Conservation (phyloP, 768 basidiomycete species). For the Cubamyces lactineus region DNA sequence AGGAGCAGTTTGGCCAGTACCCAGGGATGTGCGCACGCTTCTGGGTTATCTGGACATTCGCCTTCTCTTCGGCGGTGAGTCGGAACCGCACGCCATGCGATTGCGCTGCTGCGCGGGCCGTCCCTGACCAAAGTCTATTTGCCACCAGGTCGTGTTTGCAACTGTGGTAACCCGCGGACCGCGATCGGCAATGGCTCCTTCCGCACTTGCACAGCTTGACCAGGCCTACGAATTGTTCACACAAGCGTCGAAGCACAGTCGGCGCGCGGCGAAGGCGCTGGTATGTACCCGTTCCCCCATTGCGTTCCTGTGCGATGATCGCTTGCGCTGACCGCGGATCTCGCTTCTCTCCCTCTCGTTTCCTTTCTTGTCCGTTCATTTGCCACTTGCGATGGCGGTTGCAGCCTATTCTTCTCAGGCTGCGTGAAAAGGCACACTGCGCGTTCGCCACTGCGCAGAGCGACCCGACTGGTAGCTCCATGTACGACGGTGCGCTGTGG, state of each 20-base stretch:
- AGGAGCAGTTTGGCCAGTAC: slow-evolving; percentile 52
- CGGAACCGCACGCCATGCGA: neutral
- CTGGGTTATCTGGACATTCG: slow-evolving; percentile 67
- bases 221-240: slow-evolving; percentile 68
- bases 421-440: slow-evolving; percentile 68
- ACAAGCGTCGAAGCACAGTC: slow-evolving; percentile 59
- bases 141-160: slow-evolving; percentile 76
- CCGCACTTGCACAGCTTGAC: slow-evolving; percentile 72
- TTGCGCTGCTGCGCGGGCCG: neutral
- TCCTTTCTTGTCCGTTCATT: neutral
- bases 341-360: neutral
- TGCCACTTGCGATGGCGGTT: too few relatives aligned
- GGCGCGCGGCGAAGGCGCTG: slow-evolving; percentile 66
- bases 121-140: slow-evolving; percentile 54
- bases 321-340: slow-evolving; percentile 4
- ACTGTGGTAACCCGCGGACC: slow-evolving; percentile 79
- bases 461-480: slow-evolving; percentile 35
- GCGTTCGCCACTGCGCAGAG: slow-evolving; percentile 49
- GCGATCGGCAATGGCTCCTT: slow-evolving; percentile 62
- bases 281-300: slow-evolving; percentile 38
- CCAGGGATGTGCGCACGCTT: slow-evolving; percentile 62
- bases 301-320: neutral
- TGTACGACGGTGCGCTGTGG: slow-evolving; percentile 49
- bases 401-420: slow-evolving; percentile 61
- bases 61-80: slow-evolving; percentile 45